These are phyloP conservation scores for Lichtheimia ornata DNA, from an alignment of 371 early-diverging fungal genomes.

Conservation along the genomic window DNA sequence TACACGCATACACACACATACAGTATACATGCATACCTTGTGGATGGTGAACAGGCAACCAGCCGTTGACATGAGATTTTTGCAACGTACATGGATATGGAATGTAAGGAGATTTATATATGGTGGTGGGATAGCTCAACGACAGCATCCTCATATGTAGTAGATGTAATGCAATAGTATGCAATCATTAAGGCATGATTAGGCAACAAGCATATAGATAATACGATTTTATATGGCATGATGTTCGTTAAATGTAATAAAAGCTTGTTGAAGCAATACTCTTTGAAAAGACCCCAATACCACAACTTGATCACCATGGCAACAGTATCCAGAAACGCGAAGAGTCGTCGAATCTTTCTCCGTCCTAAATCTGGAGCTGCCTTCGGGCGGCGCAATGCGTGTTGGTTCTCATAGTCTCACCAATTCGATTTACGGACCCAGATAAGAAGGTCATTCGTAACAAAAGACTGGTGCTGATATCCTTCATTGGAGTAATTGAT, in stretches of 20 bases:
- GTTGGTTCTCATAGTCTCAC: not conserved
- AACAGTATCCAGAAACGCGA: not conserved
- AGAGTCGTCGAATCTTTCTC: not conserved
- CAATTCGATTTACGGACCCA: conserved; percentile 12
- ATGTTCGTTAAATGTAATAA: too few relatives aligned
- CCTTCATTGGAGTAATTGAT: conserved; percentile 8
- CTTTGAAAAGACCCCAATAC: not conserved
- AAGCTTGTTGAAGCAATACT: not conserved
- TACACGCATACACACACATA: not conserved
- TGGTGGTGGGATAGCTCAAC: not conserved
- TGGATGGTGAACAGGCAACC: not conserved
- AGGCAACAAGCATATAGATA: not conserved
- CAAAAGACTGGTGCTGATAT: conserved; percentile 12
- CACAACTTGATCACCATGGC: conserved; percentile 1
- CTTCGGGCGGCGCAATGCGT: conserved; percentile 4
- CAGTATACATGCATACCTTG: too few relatives aligned
- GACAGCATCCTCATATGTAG: not conserved
- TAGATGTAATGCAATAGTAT: not conserved
- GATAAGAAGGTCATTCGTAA: conserved; percentile 5
- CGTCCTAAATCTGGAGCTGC: not conserved
- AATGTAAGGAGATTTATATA: not conserved
- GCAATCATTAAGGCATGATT: not conserved
- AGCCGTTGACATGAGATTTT: not conserved
- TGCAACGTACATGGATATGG: not conserved
- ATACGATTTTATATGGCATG: not conserved